These are phyloP conservation scores for Podospora didyma DNA, from an alignment of 495 filamentous ascomycete genomes.

Conservation along the genomic window DNA sequence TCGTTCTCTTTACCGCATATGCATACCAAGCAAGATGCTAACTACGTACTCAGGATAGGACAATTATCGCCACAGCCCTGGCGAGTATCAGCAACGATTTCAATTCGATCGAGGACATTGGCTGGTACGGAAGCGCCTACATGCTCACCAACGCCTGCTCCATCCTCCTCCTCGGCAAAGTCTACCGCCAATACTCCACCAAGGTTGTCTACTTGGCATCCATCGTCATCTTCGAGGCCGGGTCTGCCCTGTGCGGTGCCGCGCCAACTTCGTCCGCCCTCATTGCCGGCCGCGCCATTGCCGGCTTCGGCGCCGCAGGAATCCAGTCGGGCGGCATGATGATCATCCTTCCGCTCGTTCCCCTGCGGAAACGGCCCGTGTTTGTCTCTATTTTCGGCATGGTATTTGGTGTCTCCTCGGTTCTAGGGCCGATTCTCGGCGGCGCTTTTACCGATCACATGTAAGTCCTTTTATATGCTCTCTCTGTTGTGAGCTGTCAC, in stretches of 20 bases:
- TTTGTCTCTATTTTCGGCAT: slow-evolving; percentile 36
- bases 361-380: slow-evolving; percentile 35
- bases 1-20: not conserved
- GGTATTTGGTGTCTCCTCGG: slow-evolving; percentile 28
- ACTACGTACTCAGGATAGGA: slow-evolving; percentile 33
- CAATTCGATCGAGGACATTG: slow-evolving; percentile 35
- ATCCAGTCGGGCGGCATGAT: slow-evolving; percentile 46
- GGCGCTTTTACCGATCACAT: slow-evolving; percentile 59
- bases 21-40: not conserved
- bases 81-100: slow-evolving; percentile 33
- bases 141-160: slow-evolving; percentile 47
- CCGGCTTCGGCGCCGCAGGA: slow-evolving; percentile 42
- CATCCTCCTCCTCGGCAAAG: slow-evolving; percentile 43
- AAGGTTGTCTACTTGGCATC: slow-evolving; percentile 38
- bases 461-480: not conserved
- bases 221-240: slow-evolving; percentile 38
- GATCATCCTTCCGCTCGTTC: slow-evolving; percentile 40
- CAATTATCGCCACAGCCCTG: slow-evolving; percentile 52
- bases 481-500: slow-evolving; percentile 33
- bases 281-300: slow-evolving; percentile 47
- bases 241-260: slow-evolving; percentile 41
- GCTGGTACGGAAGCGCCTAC: slow-evolving; percentile 48
- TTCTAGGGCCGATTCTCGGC: slow-evolving; percentile 51
- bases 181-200: slow-evolving; percentile 42
- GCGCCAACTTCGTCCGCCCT: slow-evolving; percentile 42